Base-by-base conservation (phyloP, 768 basidiomycete genomes). In the Hirschioporus abietinus region DNA sequence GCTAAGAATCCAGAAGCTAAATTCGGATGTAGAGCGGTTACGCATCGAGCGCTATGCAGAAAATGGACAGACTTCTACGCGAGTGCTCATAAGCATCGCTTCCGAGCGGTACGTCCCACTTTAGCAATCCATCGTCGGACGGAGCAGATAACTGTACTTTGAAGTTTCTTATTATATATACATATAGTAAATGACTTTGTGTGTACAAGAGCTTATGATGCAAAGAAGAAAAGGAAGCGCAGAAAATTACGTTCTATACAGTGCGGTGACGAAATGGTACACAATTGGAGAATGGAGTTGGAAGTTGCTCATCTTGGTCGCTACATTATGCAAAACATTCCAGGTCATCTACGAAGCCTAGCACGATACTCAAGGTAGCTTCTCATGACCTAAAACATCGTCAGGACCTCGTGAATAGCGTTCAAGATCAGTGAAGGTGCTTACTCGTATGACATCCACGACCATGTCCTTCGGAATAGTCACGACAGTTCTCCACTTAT, bases 31-130 rank as follows among this genome's bases (percentile, higher is more conserved):
- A 81, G 81, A 78, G 79, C 20, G 78, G 80, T 66, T 91, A 91
- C 72, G 84, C 86, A 8, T 67, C 75, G 1, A 83, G 82, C 72
- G 84, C 88, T 42, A 78, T 81, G 69, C 77, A 72, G 64, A 89
- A 85, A 70, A 79, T 80, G 77, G 71, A 77, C 65, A 71, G 65
- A 15, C 67, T 79, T 4, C 69, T 90, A 80, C 78, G 76, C 26
- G 75, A 71, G 9, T 70, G 79, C 67, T 73, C 75, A 12, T 24
- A 42, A 64, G 15, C 20, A 20, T 52, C 42, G 42, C 42, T 6
- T 15, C 5, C 42, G 42, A 52, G 20, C 42, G 42, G 30, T 30
- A 30, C 30, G 30, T 30, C 30, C 30, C 8, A 3, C 8, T 30
- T 30, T 8, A 30, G 8, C 30, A 30, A 30, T 30, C 30, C 30